Percentiles rank a stretch among this genome's conserved stretches.
Evolutionary conservation across 2,329 filamentous ascomycete species (phyloP).

Genomic region (Torrubiellomyces zombiae): DNA sequence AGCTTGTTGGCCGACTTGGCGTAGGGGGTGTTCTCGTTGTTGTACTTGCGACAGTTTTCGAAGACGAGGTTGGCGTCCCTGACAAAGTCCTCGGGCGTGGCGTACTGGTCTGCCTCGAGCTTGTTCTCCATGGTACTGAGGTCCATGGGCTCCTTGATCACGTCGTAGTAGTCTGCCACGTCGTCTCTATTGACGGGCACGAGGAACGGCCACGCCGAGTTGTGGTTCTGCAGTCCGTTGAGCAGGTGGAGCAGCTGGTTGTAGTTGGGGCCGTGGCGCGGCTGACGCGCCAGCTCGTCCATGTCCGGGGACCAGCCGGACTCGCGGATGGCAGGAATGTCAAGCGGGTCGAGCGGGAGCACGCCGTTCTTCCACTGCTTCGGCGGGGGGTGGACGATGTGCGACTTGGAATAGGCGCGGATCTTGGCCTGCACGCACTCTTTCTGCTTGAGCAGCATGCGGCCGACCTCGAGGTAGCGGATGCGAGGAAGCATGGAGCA

Average conservation of each 20-base stretch:
- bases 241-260: slow-evolving; percentile 84
- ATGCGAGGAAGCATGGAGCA: slow-evolving; percentile 93
- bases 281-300: slow-evolving; percentile 90
- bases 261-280: slow-evolving; percentile 90
- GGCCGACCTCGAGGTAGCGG: slow-evolving; percentile 79
- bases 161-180: slow-evolving; percentile 96
- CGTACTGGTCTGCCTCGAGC: slow-evolving; percentile 84
- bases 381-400: slow-evolving; percentile 73
- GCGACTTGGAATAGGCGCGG: slow-evolving; percentile 72
- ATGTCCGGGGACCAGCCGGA: slow-evolving; percentile 95
- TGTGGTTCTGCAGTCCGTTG: slow-evolving; percentile 89
- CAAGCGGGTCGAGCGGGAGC: slow-evolving; percentile 64
- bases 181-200: slow-evolving; percentile 89
- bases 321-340: slow-evolving; percentile 73
- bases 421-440: slow-evolving; percentile 93
- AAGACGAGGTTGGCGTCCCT: slow-evolving; percentile 79
- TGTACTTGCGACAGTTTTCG: slow-evolving; percentile 89
- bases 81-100: slow-evolving; percentile 82
- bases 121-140: slow-evolving; percentile 89
- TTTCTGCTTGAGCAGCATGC: slow-evolving; percentile 95
- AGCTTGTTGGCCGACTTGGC: slow-evolving; percentile 89
- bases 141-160: slow-evolving; percentile 97
- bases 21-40: slow-evolving; percentile 88
- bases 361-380: slow-evolving; percentile 69
- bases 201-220: slow-evolving; percentile 85